A percentile compares a stretch with the other conserved stretches of the same genome.
Evolutionary conservation across 2,329 filamentous ascomycete genomes (phyloP).

Genomic region (Dothideomycetes sp.): DNA sequence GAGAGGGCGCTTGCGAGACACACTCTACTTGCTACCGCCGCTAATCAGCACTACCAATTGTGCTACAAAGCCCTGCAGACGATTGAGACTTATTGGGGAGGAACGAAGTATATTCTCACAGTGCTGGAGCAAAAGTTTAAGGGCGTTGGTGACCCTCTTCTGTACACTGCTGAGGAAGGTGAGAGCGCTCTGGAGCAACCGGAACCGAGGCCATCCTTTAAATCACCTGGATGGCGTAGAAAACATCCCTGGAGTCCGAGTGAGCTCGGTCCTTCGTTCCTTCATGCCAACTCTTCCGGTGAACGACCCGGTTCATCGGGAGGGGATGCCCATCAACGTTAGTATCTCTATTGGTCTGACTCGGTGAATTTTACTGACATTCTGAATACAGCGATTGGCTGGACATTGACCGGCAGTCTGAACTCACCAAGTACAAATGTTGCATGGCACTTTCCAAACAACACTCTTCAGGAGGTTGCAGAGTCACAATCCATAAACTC

Average conservation of each 20-base stretch:
- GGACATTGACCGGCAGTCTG: constrained; percentile 79
- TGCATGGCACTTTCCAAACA: constrained; percentile 66
- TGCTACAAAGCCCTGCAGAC: constrained; percentile 78
- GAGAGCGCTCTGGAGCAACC: constrained; percentile 56
- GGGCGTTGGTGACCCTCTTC: constrained; percentile 66
- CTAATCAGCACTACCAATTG: constrained; percentile 77
- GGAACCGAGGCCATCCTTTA: constrained; percentile 36
- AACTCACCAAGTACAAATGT: constrained; percentile 78
- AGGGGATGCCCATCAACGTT: neutral
- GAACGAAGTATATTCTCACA: constrained; percentile 76
- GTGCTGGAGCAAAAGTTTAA: constrained; percentile 81
- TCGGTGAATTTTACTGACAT: constrained; percentile 12
- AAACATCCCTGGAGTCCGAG: constrained; percentile 38
- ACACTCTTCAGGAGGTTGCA: constrained; percentile 17
- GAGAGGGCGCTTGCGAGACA: constrained; percentile 48
- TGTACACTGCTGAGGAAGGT: constrained; percentile 64
- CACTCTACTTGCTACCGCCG: constrained; percentile 66
- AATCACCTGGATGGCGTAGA: constrained; percentile 42
- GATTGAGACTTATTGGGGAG: constrained; percentile 77
- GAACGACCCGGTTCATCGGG: neutral
- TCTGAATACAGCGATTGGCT: constrained; percentile 54
- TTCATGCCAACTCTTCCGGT: constrained; percentile 5
- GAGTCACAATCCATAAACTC: constrained; percentile 17
- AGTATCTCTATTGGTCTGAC: neutral
- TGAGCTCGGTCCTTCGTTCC: constrained; percentile 16